A percentile compares a stretch with the other conserved stretches of the same genome.
Evolutionary conservation across 2,329 filamentous ascomycete genomes (phyloP).

Genomic region (Ophiobolus disseminans): DNA sequence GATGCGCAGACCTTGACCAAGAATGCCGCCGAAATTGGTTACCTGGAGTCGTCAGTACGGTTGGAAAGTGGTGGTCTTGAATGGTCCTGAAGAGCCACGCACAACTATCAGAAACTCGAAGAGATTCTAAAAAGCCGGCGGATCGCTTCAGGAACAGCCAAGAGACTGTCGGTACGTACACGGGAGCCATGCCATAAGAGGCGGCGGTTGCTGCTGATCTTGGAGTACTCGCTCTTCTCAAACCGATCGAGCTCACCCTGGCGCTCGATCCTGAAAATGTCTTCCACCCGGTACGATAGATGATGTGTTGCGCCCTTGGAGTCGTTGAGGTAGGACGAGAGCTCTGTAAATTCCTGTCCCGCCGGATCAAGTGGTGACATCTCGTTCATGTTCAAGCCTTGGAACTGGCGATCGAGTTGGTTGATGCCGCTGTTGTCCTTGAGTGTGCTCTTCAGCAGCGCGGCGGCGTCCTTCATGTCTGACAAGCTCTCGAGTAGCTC

Average conservation of each 20-base stretch:
- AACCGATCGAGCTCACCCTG: conserved; percentile 75
- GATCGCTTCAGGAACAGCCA: too few species aligned
- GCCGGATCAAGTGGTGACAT: conserved; percentile 71
- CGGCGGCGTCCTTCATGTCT: conserved; percentile 82
- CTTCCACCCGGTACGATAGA: conserved; percentile 66
- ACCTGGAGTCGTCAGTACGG: too few species aligned
- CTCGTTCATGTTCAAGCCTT: conserved; percentile 74
- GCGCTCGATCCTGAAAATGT: conserved; percentile 85
- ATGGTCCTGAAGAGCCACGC: too few species aligned
- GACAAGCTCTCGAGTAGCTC: conserved; percentile 80
- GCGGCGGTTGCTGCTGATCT: conserved; percentile 68
- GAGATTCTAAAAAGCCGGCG: too few species aligned
- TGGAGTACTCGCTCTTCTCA: conserved; percentile 61
- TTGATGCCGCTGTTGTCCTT: conserved; percentile 62
- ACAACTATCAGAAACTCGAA: too few species aligned
- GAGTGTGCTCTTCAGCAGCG: conserved; percentile 74
- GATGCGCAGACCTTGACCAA: conserved; percentile 87
- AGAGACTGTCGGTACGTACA: too few species aligned
- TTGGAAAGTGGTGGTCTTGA: too few species aligned
- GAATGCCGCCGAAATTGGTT: conserved; percentile 87
- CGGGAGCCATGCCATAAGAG: conserved; percentile 90
- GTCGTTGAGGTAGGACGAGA: conserved; percentile 71
- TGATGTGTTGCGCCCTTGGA: conserved; percentile 73
- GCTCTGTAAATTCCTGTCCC: conserved; percentile 68
- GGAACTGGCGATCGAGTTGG: conserved; percentile 74